Evolutionary conservation across 306 rosid genomes (phyloP).

Genomic region (Rosa chinensis): DNA sequence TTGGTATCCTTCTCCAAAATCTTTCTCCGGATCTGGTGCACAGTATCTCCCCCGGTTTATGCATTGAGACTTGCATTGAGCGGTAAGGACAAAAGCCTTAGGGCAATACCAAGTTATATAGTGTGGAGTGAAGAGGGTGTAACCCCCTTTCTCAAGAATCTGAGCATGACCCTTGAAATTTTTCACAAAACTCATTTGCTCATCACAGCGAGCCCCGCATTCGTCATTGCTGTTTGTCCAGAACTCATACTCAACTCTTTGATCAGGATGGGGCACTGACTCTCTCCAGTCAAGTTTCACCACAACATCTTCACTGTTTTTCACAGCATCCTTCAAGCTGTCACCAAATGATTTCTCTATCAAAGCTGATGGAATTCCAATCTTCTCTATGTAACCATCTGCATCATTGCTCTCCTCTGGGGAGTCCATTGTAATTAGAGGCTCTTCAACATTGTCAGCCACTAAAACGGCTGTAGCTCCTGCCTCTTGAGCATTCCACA

Average conservation of each 20-base stretch:
- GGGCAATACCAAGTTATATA: slow-evolving; percentile 98
- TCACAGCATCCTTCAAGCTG: slow-evolving; percentile 53
- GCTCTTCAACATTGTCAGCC: slow-evolving; percentile 55
- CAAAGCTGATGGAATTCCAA: slow-evolving; percentile 74
- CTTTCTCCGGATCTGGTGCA: slow-evolving; percentile 86
- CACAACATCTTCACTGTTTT: slow-evolving; percentile 49
- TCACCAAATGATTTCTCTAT: slow-evolving; percentile 73
- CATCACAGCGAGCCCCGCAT: slow-evolving; percentile 90
- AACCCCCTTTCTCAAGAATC: slow-evolving; percentile 89
- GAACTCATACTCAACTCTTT: slow-evolving; percentile 85
- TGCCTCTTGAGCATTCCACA: slow-evolving; percentile 87
- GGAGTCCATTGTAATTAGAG: slow-evolving; percentile 85
- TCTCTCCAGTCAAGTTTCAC: slow-evolving; percentile 86
- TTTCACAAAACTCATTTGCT: slow-evolving; percentile 84
- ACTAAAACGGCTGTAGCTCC: slow-evolving; percentile 95
- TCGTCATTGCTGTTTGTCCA: slow-evolving; percentile 98
- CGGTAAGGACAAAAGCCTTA: slow-evolving; percentile 47
- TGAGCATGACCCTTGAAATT: slow-evolving; percentile 92
- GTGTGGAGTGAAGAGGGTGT: slow-evolving; percentile 78
- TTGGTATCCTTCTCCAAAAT: slow-evolving; percentile 73
- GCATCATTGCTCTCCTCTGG: slow-evolving; percentile 62
- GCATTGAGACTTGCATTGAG: slow-evolving; percentile 88
- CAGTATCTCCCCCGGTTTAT: slow-evolving; percentile 89
- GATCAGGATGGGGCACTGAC: slow-evolving; percentile 84
- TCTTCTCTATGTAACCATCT: slow-evolving; percentile 70